A percentile compares a stretch with the other conserved stretches of the same genome.
phyloP scores from a whole-genome alignment of 106 monocot species.

The Alisma plantagoaquatica region DNA sequence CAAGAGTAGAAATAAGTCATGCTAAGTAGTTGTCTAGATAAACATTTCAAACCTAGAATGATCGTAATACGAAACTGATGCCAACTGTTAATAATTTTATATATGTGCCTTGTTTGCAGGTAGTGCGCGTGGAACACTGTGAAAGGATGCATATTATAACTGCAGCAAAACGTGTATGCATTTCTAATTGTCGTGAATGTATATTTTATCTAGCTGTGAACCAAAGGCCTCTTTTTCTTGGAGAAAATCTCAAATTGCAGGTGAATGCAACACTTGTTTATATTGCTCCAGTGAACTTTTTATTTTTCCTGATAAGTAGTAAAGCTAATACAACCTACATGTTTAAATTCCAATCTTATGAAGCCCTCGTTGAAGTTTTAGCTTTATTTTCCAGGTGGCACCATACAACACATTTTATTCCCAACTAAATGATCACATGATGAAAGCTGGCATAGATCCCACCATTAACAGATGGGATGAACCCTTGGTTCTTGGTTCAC shows the following conservation, averaged over 20 bases:
- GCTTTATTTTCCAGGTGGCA: constrained; percentile 43
- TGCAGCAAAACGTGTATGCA: constrained; percentile 71
- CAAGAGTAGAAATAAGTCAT: no score
- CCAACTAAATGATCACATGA: constrained; percentile 59
- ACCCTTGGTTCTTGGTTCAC: constrained; percentile 60
- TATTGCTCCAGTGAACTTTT: no score
- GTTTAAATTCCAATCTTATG: no score
- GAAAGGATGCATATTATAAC: constrained; percentile 87
- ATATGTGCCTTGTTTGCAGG: constrained; percentile 26
- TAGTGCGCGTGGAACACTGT: constrained; percentile 87
- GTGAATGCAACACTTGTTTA: constrained; percentile 28
- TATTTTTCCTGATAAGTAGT: no score
- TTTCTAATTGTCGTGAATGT: constrained; percentile 93
- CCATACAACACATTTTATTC: constrained; percentile 84
- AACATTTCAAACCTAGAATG: no score
- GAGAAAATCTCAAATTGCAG: constrained; percentile 91
- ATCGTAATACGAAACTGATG: no score
- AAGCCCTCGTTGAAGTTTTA: background rate
- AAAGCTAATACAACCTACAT: no score
- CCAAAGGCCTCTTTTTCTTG: constrained; percentile 74
- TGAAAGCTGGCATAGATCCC: constrained; percentile 48
- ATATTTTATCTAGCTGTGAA: constrained; percentile 83
- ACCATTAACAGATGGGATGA: constrained; percentile 72
- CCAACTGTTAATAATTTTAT: no score
- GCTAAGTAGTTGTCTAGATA: no score